Base-by-base conservation (phyloP, 2,329 filamentous ascomycete species). In the Cercospora beticola region DNA sequence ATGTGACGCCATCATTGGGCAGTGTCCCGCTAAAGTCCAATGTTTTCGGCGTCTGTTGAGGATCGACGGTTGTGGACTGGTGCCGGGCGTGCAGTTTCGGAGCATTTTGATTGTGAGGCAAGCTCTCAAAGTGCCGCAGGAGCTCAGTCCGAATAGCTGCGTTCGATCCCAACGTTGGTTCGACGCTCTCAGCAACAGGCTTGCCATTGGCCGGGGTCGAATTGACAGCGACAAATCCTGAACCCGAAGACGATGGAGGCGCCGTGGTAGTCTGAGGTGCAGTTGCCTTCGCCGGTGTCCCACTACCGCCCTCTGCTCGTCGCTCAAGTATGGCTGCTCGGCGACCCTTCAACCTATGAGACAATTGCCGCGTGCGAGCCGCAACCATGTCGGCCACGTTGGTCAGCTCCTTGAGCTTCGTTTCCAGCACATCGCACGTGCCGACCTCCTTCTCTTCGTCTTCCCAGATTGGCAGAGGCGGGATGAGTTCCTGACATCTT, bases 401-500 rank as follows among this genome's bases (percentile, higher is more conserved):
- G 73, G 92, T 93, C 54, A 97, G 86, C 72, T 91, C 86, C 43
- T 88, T 87, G 40, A 96, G 82, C 70, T 92, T 90, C 78, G 90
- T 88, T 79, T 97, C 92, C 30, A 97, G 80, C 62, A 96, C 94
- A 74, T 95, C 92, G 74, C 96, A 83, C 0, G 92, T 94, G 12
- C 89, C 92, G 43, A 96, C 80, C 78, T 97, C 93, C 72, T 93
- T 92, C 77, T 90, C 88, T 80, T 97, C 93, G 76, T 97, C 93
- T 76, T 96, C 92, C 68, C 91, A 88, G 60, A 95, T 89, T 0
- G 92, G 92, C 71, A 94, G 89, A 14, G 90, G 89, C 2, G 92
- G 90, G 18, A 93, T 92, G 80, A 93, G 87, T 76, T 92, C 90
- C 79, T 96, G 92, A 10, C 94, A 87, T 72, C 92, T 91, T 30